These are phyloP conservation scores for Brassica nigra DNA, from an alignment of 345 rosid species.

Conservation along the genomic window DNA sequence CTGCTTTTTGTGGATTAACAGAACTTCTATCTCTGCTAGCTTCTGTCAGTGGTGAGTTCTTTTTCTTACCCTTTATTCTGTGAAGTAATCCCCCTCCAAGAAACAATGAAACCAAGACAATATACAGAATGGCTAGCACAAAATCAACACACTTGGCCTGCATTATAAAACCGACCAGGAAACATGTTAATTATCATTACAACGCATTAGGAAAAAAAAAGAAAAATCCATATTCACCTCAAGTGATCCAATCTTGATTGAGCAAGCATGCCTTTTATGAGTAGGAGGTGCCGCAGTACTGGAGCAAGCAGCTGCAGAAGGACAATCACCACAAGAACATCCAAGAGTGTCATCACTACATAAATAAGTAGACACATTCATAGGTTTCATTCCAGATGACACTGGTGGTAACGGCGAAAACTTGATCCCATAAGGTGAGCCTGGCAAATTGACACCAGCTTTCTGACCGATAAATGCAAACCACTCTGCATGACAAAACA, in stretches of 20 bases:
- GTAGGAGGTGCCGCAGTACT: slow-evolving; percentile 53
- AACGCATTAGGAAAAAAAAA: not conserved
- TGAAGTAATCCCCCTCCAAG: slow-evolving; percentile 77
- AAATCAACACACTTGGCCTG: slow-evolving; percentile 89
- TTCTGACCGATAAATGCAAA: slow-evolving; percentile 80
- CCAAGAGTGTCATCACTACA: slow-evolving; percentile 83
- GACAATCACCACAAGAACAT: slow-evolving; percentile 99
- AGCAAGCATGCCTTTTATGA: slow-evolving; percentile 56
- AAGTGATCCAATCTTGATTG: slow-evolving; percentile 73
- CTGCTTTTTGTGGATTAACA: slow-evolving; percentile 45
- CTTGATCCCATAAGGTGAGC: slow-evolving; percentile 84
- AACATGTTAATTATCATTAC: not conserved
- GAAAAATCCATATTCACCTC: slow-evolving; percentile 51
- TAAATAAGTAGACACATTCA: slow-evolving; percentile 85
- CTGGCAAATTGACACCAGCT: slow-evolving; percentile 61
- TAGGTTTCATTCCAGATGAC: slow-evolving; percentile 80
- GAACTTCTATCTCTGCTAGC: slow-evolving; percentile 50
- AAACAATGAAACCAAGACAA: slow-evolving; percentile 70
- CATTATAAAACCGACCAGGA: slow-evolving; percentile 37
- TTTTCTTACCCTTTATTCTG: slow-evolving; percentile 57
- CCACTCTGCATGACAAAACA: slow-evolving; percentile 66
- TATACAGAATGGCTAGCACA: slow-evolving; percentile 66
- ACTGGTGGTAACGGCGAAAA: slow-evolving; percentile 60
- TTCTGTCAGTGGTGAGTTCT: slow-evolving; percentile 46
- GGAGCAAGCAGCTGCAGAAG: slow-evolving; percentile 72